phyloP scores from a whole-genome alignment of 345 rosid species.

The Geranium brycei region DNA sequence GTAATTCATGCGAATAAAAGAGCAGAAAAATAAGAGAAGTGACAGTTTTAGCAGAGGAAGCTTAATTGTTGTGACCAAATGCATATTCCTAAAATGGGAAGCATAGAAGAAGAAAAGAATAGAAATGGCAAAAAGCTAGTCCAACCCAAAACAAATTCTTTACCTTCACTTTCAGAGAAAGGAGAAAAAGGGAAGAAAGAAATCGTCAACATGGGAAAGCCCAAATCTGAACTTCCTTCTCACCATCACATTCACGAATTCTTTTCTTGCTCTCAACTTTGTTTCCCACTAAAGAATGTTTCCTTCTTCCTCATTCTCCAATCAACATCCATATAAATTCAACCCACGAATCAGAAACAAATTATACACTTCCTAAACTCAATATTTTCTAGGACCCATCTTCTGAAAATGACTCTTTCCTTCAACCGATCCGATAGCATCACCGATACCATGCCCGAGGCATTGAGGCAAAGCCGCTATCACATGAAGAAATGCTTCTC shows the following conservation, averaged over 20 bases:
- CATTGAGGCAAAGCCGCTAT: slow-evolving; percentile 59
- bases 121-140: not conserved
- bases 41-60: too few relatives aligned
- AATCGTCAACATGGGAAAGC: too few relatives aligned
- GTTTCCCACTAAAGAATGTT: slow-evolving; percentile 29
- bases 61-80: too few relatives aligned
- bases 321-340: slow-evolving; percentile 11
- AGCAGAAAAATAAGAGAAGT: too few relatives aligned
- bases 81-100: too few relatives aligned
- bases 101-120: not conserved
- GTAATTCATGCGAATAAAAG: too few relatives aligned
- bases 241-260: not conserved
- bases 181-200: too few relatives aligned
- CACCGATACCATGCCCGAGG: slow-evolving; percentile 79
- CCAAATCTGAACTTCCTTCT: not conserved
- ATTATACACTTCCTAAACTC: slow-evolving; percentile 1
- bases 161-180: not conserved
- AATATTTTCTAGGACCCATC: slow-evolving; percentile 4
- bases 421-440: slow-evolving; percentile 53
- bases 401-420: slow-evolving; percentile 24
- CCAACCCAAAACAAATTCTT: not conserved
- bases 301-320: slow-evolving; percentile 20
- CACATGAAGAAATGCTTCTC: slow-evolving; percentile 73
- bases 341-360: slow-evolving; percentile 7
- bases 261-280: slow-evolving; percentile 6